Base-by-base conservation (phyloP, 2,329 filamentous ascomycete genomes). In the Sporothrix variecibatus region DNA sequence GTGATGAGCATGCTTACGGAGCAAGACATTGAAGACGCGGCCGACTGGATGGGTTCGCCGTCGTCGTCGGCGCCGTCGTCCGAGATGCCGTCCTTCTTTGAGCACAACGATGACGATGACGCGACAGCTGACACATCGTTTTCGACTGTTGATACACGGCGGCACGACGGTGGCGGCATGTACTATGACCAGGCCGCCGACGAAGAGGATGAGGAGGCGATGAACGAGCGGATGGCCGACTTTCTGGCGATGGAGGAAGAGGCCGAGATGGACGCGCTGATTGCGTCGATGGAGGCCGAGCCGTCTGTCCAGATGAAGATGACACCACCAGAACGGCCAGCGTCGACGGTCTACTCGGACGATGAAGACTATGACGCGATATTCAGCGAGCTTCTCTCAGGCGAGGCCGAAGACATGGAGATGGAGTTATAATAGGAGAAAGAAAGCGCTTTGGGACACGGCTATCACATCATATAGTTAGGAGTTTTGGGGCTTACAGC, bases 341-440 rank as follows among this genome's bases (percentile, higher is more conserved):
- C 79, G 7, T 82, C 84, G 1, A 78, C 81, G 9, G 79, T 80
- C 0, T 80, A 85, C 43, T 86, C 83, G 0, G 89, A 91, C 71
- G 88, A 90, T 64, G 87, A 87, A 17, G 89, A 90, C 60, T 91
- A 90, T 78, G 89, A 91, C 76, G 82, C 85, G 65, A 81, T 91
- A 11, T 91, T 97, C 80, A 88, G 89, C 84, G 90, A 93, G 77
- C 80, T 93, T 51, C 81, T 89, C 70, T 84, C 87, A n/a, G 82
- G 86, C 2, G 82, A 81, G 28, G 81, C 85, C 43, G 81, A 26
- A 4, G 75, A 85, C 51, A 87, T 87, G 82, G 87, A 89, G 73
- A 83, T 86, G 80, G 83, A 83, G 46, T 86, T 26, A 20, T 43
- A 46, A 31, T 46, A 51, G 7, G 38, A 34, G 34, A 34, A 38